Evolutionary conservation across 768 basidiomycete species (phyloP), one percentile per base, ranked within the genome.

Genomic region (Rhodotorula paludigena): DNA sequence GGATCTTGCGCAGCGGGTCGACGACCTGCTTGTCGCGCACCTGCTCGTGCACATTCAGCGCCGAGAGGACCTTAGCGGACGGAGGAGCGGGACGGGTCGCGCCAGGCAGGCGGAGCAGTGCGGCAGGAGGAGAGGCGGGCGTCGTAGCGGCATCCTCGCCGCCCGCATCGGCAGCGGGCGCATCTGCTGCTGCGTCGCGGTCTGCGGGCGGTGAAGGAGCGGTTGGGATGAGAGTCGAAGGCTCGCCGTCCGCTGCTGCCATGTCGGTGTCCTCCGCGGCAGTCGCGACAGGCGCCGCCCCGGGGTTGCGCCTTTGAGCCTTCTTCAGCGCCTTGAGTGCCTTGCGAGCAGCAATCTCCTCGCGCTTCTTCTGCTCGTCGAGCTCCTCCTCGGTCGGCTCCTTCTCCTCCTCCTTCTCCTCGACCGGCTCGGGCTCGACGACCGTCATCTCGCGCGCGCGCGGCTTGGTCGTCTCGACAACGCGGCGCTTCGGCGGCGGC

Each of bases 41-140:
- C 33, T 86, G 88, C 74, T 82, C 81, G 77, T 92, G 89, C 21
- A 92, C 81, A 20, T 90, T 89, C 77, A 90, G 89, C 39, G 87
- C 79, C 15, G 86, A 86, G 28, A 92, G 84, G n/a, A 81, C 80
- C 6, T 84, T 81, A 76, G 85, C 85, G 23, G 88, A 85, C 3
- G 89, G 89, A 1, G 86, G 84, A 73, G 85, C 79, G 0, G 89
- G 89, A 28, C 83, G 80, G 11, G 80, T 80, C 9, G 89, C 88
- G 15, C 84, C 77, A 14, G 90, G 88, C 76, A 92, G 90, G 0
- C 82, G 82, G 1, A 87, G 86, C 2, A 91, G 82, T 16, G 61
- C 44, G 3, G 82, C 69, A 5, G 81, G 76, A 14, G 61, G 57
- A 21, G 76, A 72, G 25, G 77, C 76, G 15, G 79, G 77, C 0